Evolutionary conservation across 306 rosid genomes (phyloP), one percentile per base, ranked within the genome.

Genomic region (Acacia confusa): DNA sequence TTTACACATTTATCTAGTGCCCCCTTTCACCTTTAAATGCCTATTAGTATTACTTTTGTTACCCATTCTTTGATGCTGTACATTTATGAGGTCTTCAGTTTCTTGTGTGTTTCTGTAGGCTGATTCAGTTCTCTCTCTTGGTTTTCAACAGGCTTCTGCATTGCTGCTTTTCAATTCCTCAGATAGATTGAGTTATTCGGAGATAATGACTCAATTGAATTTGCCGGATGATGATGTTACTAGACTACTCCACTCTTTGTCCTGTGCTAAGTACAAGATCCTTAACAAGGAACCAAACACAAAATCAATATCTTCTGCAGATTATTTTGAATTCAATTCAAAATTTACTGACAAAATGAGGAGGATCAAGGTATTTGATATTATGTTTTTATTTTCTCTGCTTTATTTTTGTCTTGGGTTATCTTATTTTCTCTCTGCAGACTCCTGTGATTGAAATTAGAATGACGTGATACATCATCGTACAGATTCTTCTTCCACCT

Each of bases 401-500:
- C 40, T 14, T 15, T 38, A 19, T 36, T 36, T 67, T 67, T 4
- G 32, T 65, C 45, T 36, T 32, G 27, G 58, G 27, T 68, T 47
- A 70, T 72, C 34, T 36, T 55, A 69, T 41, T 75, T 10, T 75
- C 24, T 72, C 45, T 53, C 22, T 71, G 17, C 66, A 71, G 38
- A 20, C 45, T 71, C 32, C 40, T 19, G 67, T 27, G 6, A 66
- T 44, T 48, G 76, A 76, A 63, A 11, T 74, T 43, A 24, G 75
- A 74, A 60, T 69, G 57, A 71, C 72, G 20, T 40, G 43, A 77
- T 10, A 6, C 17, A 4, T 53, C 1, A 34, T 34, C 47, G 41
- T 82, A 76, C 77, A 94, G 98, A 91, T 94, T 79, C 98, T 97
- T 41, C 97, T 94, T 57, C 98, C 97, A 14, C 97, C 97, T 0